phyloP scores from a whole-genome alignment of 73 alveolate genomes.

The Effrenium voratum region DNA sequence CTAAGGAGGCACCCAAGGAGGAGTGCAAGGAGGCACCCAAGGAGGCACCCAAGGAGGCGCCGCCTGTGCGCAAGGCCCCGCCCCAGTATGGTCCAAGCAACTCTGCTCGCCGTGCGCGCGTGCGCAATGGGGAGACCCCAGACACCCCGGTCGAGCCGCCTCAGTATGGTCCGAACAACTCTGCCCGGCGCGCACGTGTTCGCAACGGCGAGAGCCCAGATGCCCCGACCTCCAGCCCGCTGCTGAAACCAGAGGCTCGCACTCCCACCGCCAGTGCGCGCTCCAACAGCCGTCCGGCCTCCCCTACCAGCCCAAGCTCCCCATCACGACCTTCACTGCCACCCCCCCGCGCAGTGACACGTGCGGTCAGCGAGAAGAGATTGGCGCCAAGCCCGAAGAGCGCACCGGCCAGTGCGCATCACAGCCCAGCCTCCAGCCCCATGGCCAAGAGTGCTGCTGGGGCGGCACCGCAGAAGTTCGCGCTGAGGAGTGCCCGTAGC shows the following conservation, averaged over 20 bases:
- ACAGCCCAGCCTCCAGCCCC: slow-evolving; percentile 17
- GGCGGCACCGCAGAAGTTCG: too few species aligned
- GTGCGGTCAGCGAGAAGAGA: too few species aligned
- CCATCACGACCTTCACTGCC: too few species aligned
- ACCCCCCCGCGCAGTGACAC: too few species aligned
- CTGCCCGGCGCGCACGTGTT: slow-evolving; percentile 62
- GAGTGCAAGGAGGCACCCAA: too few species aligned
- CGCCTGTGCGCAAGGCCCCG: neutral
- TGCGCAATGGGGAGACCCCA: slow-evolving; percentile 40
- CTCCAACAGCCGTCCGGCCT: slow-evolving; percentile 72
- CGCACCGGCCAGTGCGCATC: too few species aligned
- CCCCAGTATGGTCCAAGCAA: slow-evolving; percentile 57
- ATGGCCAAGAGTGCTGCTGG: slow-evolving; percentile 14
- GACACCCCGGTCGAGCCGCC: too few species aligned
- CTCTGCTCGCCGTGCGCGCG: slow-evolving; percentile 64
- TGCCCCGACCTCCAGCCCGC: slow-evolving; percentile 19
- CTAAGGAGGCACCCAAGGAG: too few species aligned
- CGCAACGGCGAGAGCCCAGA: neutral
- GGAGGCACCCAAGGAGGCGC: slow-evolving; percentile 42
- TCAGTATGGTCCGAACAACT: slow-evolving; percentile 52
- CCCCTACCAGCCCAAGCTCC: slow-evolving; percentile 52
- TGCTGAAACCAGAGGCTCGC: slow-evolving; percentile 38
- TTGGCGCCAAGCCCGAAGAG: too few species aligned
- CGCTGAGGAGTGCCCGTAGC: too few species aligned
- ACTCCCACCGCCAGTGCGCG: slow-evolving; percentile 31